Base-by-base conservation (phyloP, 2,329 filamentous ascomycete species). In the Rutstroemia sp. region DNA sequence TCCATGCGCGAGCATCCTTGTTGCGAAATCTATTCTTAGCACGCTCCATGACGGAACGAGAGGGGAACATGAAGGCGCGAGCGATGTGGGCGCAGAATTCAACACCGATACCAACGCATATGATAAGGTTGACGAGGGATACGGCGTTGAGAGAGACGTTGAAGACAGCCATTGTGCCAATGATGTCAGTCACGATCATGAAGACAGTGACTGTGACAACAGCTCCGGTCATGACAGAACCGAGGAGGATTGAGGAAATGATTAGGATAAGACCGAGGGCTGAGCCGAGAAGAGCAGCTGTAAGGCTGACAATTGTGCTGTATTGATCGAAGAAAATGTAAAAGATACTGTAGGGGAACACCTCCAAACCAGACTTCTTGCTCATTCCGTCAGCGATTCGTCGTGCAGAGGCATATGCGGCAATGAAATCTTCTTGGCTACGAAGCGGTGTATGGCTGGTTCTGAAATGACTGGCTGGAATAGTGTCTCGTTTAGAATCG, bases 271-370 rank as follows among this genome's bases (percentile, higher is more conserved):
- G 88, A 25, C 80, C 89, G 14, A 97, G 77, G 0, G 91, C 92
- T 3, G 89, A 87, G 42, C 87, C 87, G 30, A 99, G 80, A 1
- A 99, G 81, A 0, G 86, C 83, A 0, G 81, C 86, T 0, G 92
- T 92, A 4, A 97, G 78, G 10, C 80, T 78, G 19, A 95, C 83
- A 59, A 99, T 97, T 57, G 82, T 82, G 5, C 89, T 81, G 68
- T 99, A 99, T 70, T 97, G 94, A 69, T 99, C 94, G 70, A 99
- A 99, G 80, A 97, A 99, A 70, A 99, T 92, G 75, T 99, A 99
- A 71, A 96, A 96, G 59, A 96, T 86, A 64, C 89, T 95, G 75
- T 99, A 99, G 0, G 94, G 90, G 78, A 99, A 99, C 3, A 99
- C 86, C 23, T 94, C 85, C 21, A 89, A 83, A 5, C 84, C 81